Evolutionary conservation across 257 asterid genomes (phyloP).

Genomic region (Scutellaria barbata): DNA sequence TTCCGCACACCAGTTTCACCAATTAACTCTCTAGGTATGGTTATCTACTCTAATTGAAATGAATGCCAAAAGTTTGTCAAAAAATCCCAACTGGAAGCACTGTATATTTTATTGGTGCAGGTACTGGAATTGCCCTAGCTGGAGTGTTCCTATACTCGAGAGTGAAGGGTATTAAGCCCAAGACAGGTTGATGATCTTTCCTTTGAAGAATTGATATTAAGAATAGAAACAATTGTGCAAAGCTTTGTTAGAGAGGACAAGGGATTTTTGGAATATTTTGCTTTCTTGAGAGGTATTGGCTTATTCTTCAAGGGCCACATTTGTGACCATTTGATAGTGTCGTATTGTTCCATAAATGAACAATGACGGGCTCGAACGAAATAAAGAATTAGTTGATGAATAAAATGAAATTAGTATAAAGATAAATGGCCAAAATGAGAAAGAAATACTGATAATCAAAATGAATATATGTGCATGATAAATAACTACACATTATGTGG

Average conservation of each 20-base stretch:
- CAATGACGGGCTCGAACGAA: no score
- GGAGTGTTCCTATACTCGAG: conserved; percentile 95
- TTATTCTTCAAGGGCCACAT: conserved; percentile 13
- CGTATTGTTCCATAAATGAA: neutral
- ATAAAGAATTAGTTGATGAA: no score
- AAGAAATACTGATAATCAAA: no score
- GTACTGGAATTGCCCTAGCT: conserved; percentile 85
- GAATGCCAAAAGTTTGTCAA: neutral
- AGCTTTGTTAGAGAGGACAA: neutral
- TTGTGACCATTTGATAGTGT: conserved; percentile 9
- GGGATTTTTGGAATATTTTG: conserved; percentile 18
- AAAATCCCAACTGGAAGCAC: neutral
- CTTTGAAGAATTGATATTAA: conserved; percentile 23
- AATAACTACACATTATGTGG: no score
- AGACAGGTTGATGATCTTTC: conserved; percentile 49
- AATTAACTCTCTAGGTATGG: conserved; percentile 69
- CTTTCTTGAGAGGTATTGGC: neutral
- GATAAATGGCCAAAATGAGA: neutral
- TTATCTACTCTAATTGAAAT: conserved; percentile 2
- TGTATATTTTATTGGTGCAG: conserved; percentile 41
- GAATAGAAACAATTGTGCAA: conserved; percentile 32
- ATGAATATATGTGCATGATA: no score
- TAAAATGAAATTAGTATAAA: no score
- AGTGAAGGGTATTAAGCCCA: conserved; percentile 71
- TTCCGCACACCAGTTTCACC: conserved; percentile 85